These are phyloP conservation scores for Fusarium staphyleae DNA, from an alignment of 2,329 filamentous ascomycete species.

Conservation along the genomic window DNA sequence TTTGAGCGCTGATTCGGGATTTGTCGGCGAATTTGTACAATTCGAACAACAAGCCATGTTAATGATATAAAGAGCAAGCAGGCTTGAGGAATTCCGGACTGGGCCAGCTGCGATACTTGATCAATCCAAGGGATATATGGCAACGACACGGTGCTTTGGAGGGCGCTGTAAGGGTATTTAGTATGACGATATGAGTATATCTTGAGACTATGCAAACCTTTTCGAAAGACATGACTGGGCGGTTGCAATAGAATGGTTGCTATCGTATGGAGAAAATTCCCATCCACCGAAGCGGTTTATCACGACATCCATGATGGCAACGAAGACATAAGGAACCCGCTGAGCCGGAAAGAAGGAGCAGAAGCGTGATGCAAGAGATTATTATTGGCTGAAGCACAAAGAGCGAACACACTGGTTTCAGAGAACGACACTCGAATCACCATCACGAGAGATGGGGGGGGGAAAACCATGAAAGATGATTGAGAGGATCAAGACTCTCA, in stretches of 20 bases:
- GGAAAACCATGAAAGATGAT: slow-evolving; percentile 1
- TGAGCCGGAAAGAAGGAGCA: background rate
- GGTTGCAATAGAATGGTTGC: slow-evolving; percentile 26
- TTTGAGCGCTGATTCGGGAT: slow-evolving; percentile 40
- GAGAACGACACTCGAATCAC: background rate
- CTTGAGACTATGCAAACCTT: slow-evolving; percentile 28
- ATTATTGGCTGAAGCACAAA: slow-evolving; percentile 1
- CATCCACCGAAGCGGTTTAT: slow-evolving; percentile 43
- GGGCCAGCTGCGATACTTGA: slow-evolving; percentile 48
- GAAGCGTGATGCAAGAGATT: background rate
- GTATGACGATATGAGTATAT: background rate
- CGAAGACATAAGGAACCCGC: slow-evolving; percentile 19
- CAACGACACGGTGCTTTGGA: slow-evolving; percentile 22
- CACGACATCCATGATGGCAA: slow-evolving; percentile 43
- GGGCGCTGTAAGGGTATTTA: slow-evolving; percentile 17
- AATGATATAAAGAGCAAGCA: slow-evolving; percentile 48
- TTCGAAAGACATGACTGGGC: slow-evolving; percentile 11
- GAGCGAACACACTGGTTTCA: background rate
- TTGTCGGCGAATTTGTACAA: slow-evolving; percentile 44
- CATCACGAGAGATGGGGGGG: background rate
- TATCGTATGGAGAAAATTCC: slow-evolving; percentile 42
- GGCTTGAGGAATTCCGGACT: slow-evolving; percentile 52
- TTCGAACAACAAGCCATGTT: slow-evolving; percentile 45
- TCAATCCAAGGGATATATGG: slow-evolving; percentile 49
- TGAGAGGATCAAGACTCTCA: background rate